Evolutionary conservation across 2,329 filamentous ascomycete species (phyloP).

Genomic region (Fusarium duplospermum): DNA sequence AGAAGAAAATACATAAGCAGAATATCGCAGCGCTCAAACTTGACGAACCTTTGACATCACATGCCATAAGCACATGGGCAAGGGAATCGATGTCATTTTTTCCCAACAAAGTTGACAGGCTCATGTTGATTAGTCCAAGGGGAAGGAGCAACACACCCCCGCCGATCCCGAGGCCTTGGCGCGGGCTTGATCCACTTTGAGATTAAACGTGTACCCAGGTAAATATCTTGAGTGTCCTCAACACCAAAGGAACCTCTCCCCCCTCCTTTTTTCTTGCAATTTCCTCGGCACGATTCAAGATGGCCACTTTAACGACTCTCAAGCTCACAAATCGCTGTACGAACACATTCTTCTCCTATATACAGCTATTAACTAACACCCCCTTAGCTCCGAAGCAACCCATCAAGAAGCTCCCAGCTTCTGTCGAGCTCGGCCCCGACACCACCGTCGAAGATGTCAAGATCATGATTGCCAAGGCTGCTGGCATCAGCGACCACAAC

Average conservation of each 20-base stretch:
- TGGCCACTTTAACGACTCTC: slow-evolving; percentile 52
- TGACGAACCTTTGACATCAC: background rate
- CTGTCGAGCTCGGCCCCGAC: slow-evolving; percentile 60
- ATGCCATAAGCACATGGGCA: slow-evolving; percentile 12
- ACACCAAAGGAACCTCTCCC: slow-evolving; percentile 2
- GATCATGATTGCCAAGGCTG: slow-evolving; percentile 62
- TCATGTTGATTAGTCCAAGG: slow-evolving; percentile 15
- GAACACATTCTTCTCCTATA: background rate
- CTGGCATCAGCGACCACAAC: slow-evolving; percentile 67
- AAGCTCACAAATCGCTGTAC: slow-evolving; percentile 57
- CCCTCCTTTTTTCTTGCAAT: slow-evolving; percentile 7
- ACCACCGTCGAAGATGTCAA: slow-evolving; percentile 72
- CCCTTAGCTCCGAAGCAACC: slow-evolving; percentile 59
- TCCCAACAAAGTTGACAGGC: slow-evolving; percentile 5
- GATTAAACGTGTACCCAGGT: background rate
- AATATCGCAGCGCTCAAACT: background rate
- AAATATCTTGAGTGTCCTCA: slow-evolving; percentile 30
- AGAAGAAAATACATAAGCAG: background rate
- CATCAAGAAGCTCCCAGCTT: slow-evolving; percentile 65
- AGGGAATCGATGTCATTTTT: slow-evolving; percentile 6
- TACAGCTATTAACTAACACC: background rate
- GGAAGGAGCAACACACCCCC: slow-evolving; percentile 1
- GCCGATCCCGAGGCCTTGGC: slow-evolving; percentile 25
- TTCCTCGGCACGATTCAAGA: slow-evolving; percentile 27
- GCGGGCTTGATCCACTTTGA: background rate